Percentiles rank a stretch among this genome's conserved stretches.
Evolutionary conservation across 2,329 filamentous ascomycete genomes (phyloP).

Genomic region (Zalaria obscura): DNA sequence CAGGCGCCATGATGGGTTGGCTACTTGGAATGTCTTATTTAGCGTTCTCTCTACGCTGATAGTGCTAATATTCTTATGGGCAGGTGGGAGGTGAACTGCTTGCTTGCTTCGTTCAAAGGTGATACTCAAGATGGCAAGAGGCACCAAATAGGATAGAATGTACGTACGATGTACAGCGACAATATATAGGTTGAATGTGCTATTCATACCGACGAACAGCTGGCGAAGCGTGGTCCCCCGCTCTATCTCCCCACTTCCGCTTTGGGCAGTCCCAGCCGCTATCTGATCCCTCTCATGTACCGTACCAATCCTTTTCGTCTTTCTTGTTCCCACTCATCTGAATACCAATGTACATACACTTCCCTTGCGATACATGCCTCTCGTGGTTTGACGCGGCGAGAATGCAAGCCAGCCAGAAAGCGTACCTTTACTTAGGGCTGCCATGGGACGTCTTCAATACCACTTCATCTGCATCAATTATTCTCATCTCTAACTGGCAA

Average conservation of each 20-base stretch:
- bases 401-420: too few species aligned
- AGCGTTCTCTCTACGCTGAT: not conserved
- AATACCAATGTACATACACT: too few species aligned
- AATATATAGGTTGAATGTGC: not conserved
- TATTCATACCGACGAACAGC: not conserved
- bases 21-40: not conserved
- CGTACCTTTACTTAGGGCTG: too few species aligned
- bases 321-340: too few species aligned
- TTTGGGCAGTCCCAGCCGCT: not conserved
- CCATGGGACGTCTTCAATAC: too few species aligned
- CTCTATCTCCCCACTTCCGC: not conserved
- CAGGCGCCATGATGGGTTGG: constrained; percentile 23
- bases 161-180: not conserved
- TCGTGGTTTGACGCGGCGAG: too few species aligned
- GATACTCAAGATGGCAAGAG: too few species aligned
- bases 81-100: not conserved
- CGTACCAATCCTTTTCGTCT: too few species aligned
- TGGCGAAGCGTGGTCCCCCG: not conserved
- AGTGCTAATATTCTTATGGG: not conserved
- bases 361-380: too few species aligned
- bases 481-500: too few species aligned
- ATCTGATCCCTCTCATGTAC: not conserved
- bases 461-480: too few species aligned
- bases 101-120: not conserved
- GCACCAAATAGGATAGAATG: too few species aligned